Evolutionary conservation across 176 grass and related monocot genomes (phyloP).

Genomic region (Avena eriantha): DNA sequence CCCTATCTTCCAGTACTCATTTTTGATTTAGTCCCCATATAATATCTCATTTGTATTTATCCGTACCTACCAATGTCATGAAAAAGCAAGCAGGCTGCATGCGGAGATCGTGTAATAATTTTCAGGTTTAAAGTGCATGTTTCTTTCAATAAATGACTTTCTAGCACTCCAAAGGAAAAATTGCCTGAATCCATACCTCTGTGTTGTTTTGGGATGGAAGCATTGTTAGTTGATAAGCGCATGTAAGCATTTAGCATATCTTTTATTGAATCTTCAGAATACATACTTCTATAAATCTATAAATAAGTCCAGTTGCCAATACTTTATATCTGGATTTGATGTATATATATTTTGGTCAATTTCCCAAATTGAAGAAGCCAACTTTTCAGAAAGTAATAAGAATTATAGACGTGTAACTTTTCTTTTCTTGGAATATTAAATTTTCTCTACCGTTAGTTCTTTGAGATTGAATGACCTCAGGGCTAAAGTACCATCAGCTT

Average conservation of each 20-base stretch:
- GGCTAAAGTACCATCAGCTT: neutral
- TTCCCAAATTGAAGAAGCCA: neutral
- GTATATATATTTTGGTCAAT: slow-evolving; percentile 10
- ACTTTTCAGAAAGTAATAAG: neutral
- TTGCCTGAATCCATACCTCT: slow-evolving; percentile 61
- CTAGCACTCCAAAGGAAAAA: slow-evolving; percentile 47
- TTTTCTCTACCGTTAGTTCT: neutral
- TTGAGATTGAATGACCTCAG: neutral
- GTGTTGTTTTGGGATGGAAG: slow-evolving; percentile 62
- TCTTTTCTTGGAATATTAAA: slow-evolving; percentile 5
- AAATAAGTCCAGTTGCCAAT: slow-evolving; percentile 2
- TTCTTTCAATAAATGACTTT: slow-evolving; percentile 28
- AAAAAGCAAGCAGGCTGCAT: too few relatives aligned
- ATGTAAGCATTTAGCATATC: slow-evolving; percentile 56
- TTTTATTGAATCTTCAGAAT: slow-evolving; percentile 8
- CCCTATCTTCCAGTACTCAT: too few relatives aligned
- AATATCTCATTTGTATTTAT: too few relatives aligned
- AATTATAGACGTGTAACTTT: neutral
- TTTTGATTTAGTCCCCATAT: too few relatives aligned
- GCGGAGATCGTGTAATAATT: too few relatives aligned
- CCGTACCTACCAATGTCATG: too few relatives aligned
- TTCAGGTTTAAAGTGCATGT: too few relatives aligned
- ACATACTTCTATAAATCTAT: slow-evolving; percentile 33
- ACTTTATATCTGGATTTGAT: neutral
- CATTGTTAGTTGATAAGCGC: slow-evolving; percentile 65